Base-by-base conservation (phyloP, 441 rosid species). In the Cnidoscolus chayamansa region DNA sequence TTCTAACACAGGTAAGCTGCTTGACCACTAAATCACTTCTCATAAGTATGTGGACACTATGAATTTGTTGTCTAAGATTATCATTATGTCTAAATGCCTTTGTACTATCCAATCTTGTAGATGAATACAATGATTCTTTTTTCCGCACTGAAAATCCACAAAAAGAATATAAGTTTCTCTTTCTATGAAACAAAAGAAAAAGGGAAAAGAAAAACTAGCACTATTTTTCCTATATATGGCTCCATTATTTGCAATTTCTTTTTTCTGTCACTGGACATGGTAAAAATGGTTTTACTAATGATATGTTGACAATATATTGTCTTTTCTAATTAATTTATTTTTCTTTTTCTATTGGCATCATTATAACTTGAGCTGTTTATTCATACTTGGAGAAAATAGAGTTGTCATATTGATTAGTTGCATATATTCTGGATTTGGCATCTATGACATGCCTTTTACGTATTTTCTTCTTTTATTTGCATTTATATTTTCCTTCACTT, bases 1-100 rank as follows among this genome's bases (percentile, higher is more conserved):
- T 82, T 82, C 82, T 87, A 53, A 74, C 81, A 30, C 81, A 70
- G 88, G 97, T 89, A 54, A 86, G 81, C 53, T 58, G 69, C 50
- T 73, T 54, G 65, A 48, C 63, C 62, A 32, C 68, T 48, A 37
- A 54, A 35, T 48, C 45, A 61, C 66, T 67, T 74, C 60, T 56
- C 19, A 30, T 32, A 45, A 32, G 9, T 11, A 60, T 68, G 63
- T 56, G 15, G 11, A 54, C 25, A 25, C 25, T 25, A 25, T 25
- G 4, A 53, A 53, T 16, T 53, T n/a, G 7, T 13, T 4, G 57
- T 0, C 19, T 7, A 53, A 53, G 9, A 53, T 53, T 53, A 13
- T 16, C 57, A 53, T 53, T 16, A 2, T 53, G 9, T 53, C 7
- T 53, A 53, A n/a, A 3, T 53, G 57, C 57, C 57, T 16, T 53